Evolutionary conservation across 2,329 filamentous ascomycete genomes (phyloP), one percentile per base, ranked within the genome.

Genomic region (Botrytis porri): DNA sequence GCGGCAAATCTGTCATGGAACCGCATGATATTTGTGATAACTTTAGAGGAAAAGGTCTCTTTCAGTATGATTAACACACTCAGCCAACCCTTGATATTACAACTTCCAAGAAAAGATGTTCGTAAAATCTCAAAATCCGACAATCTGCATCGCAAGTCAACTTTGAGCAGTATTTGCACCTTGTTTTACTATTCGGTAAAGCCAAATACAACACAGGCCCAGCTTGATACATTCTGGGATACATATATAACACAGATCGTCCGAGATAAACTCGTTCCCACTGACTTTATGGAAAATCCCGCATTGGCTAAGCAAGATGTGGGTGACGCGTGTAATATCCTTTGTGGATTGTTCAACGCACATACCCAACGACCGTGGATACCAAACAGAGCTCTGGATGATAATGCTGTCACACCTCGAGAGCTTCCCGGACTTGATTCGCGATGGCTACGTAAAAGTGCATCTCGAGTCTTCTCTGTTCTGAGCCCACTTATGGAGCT

Each of bases 1-100:
- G 90, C 97, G 78, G 93, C 95, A 35, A 94, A 95, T 78, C 84
- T 90, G 72, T 94, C 94, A 0, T 98, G 95, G 93, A 93, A 93
- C 77, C 91, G 93, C 70, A 89, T 98, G 62, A 88, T 96, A 32
- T 97, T 92, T 80, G 88, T 90, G 10, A 86, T 93, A 25, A 87
- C 91, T 71, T 87, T 90, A 0, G 89, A 91, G 76, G 86, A 89
- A 32, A 83, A 84, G 3, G 89, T 87, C 0, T 81, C 84, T 8
- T 83, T 83, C 8, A 85, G 85, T 1, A 85, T 92, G 78, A 83
- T 88, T 41, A 89, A 87, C 64, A 88, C 91, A 78, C 84, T 97
- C 2, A 88, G 87, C 73, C 89, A 91, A 73, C 93, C 93, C 0
- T 86, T 95, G 22, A 82, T 86, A 20, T 89, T 86, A 72, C 93